phyloP scores from a whole-genome alignment of 169 alveolate genomes.

The Plasmodium gallinaceum region DNA sequence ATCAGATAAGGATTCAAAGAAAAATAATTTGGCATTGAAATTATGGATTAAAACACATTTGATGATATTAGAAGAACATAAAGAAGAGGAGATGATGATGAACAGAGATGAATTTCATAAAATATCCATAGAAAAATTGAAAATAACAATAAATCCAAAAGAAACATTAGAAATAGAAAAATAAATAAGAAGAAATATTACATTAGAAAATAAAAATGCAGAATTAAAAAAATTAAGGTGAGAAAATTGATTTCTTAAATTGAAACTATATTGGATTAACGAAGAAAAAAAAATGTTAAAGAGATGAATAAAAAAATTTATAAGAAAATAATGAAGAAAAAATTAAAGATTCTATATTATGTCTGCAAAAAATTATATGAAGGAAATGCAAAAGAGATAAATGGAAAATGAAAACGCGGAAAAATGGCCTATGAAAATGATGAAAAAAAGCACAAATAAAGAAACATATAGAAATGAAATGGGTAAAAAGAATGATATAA shows the following conservation, averaged over 20 bases:
- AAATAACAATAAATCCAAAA: background rate
- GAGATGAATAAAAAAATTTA: background rate
- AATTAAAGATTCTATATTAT: background rate
- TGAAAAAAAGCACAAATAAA: too few species aligned
- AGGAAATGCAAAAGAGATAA: background rate
- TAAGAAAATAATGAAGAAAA: background rate
- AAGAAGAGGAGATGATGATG: background rate
- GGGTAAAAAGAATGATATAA: too few species aligned
- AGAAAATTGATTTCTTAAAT: background rate
- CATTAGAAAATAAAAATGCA: background rate
- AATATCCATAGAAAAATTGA: background rate
- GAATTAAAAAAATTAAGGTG: background rate
- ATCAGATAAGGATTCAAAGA: background rate
- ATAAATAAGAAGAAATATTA: background rate
- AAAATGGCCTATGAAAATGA: background rate
- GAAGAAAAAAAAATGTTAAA: background rate
- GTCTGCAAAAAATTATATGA: background rate
- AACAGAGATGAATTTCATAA: background rate
- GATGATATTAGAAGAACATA: conserved; percentile 3
- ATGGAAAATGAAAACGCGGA: background rate
- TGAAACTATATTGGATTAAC: background rate
- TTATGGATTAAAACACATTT: background rate
- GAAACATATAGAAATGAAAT: too few species aligned
- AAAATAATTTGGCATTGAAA: background rate
- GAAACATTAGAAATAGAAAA: background rate